These are phyloP conservation scores for Candida nanaspora DNA, from an alignment of 805 yeast species.

Conservation along the genomic window DNA sequence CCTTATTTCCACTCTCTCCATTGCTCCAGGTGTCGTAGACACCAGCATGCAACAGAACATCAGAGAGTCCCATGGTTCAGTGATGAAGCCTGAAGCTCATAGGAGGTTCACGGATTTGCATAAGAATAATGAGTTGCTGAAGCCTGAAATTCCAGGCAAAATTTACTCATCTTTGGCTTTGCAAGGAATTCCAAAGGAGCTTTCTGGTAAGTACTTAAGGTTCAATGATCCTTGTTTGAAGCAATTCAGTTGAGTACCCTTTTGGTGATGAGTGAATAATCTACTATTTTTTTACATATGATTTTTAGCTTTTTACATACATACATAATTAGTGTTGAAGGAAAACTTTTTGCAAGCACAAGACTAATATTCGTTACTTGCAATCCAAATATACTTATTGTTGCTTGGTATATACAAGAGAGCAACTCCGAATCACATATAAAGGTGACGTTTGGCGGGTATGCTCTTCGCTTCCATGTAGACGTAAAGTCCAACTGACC, in stretches of 20 bases:
- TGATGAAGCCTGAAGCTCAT: slow-evolving; percentile 56
- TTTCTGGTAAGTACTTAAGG: slow-evolving; percentile 66
- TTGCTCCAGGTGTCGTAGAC: slow-evolving; percentile 95
- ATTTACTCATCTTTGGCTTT: slow-evolving; percentile 62
- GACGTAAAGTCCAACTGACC: too few relatives aligned
- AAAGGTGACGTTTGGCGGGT: too few relatives aligned
- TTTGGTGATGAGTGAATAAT: too few relatives aligned
- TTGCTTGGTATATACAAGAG: too few relatives aligned
- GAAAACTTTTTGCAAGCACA: too few relatives aligned
- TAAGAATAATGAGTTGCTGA: slow-evolving; percentile 46
- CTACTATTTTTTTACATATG: too few relatives aligned
- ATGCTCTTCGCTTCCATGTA: too few relatives aligned
- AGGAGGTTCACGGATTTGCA: slow-evolving; percentile 61
- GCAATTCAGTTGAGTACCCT: neutral
- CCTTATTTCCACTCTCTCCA: slow-evolving; percentile 51
- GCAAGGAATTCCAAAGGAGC: slow-evolving; percentile 43
- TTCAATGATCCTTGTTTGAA: slow-evolving; percentile 37
- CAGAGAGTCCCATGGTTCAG: slow-evolving; percentile 50
- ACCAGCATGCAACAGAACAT: slow-evolving; percentile 84
- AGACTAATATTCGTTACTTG: too few relatives aligned
- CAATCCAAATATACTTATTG: too few relatives aligned
- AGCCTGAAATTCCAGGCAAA: slow-evolving; percentile 66
- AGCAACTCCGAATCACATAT: too few relatives aligned
- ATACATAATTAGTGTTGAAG: too few relatives aligned
- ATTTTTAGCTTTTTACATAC: too few relatives aligned